Evolutionary conservation across 805 yeast genomes (phyloP), one percentile per base, ranked within the genome.

Genomic region (Phaffomyces opuntiae): DNA sequence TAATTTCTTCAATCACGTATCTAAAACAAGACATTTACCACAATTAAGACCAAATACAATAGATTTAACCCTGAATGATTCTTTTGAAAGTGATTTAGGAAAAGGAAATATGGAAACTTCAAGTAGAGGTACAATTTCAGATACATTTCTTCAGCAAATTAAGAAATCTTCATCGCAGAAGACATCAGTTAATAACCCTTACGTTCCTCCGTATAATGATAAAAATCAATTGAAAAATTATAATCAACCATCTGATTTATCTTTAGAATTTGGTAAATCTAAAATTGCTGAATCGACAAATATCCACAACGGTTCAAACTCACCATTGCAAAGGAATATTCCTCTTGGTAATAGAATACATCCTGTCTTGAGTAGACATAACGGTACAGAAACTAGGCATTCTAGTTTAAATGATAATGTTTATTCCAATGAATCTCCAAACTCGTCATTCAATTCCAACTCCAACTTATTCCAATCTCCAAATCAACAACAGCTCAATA

Each of bases 201-300:
- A 42, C 24, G 27, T 35, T 35, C 36, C 39, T 17, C 39, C 42
- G 6, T 43, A 14, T 31, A 39, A 26, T 7, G 33, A 31, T 16
- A 35, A 9, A 34, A 27, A 19, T 14, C 19, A 9, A 34, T 26
- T 13, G 32, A 41, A 19, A 13, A 29, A 29, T 11, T 29, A 29
- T 29, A 5, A 29, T 29, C 31, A 33, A 4, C 17, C 19, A 33
- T 9, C 17, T 33, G 36, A 33, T 33, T 16, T 33, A 33, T 21
- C 49, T 3, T 38, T 45, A 27, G 56, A 55, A 1, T 40, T 53
- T 21, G 48, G 51, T 2, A 52, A 44, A 24, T 46, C 55, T 2
- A 49, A 48, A 31, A 46, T 55, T n/a, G 61, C 55, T 1, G 59
- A 55, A 43, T 56, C 61, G 2, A 56, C 58, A 24, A 55, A 51